Base-by-base conservation (phyloP, 345 rosid species). In the Chamaenerion angustifolium region DNA sequence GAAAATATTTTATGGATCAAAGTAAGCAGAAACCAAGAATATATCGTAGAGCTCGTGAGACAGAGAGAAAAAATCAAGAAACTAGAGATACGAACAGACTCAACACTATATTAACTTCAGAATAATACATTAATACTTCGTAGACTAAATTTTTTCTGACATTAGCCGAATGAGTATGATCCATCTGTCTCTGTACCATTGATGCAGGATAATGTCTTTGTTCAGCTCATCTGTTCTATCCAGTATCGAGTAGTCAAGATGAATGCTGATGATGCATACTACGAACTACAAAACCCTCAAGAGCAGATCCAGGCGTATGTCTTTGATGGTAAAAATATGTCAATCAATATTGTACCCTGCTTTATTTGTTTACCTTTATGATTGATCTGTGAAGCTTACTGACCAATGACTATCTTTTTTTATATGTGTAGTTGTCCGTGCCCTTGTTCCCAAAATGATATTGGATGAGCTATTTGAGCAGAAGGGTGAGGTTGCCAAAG, bases 231-330 rank as follows among this genome's bases (percentile, higher is more conserved):
- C 14, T 93, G 97, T 71, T 88, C 95, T 31, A 93, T 93, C 67
- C 97, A 93, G 61, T 85, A 82, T 54, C 77, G 97, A 46, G 72
- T 88, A 12, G 80, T 88, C 43, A 79, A 40, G 67, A 51, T 51
- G 63, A 80, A 71, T 14, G 99, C 99, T 16, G 99, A 85, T 70
- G 96, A 93, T 81, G 99, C 99, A 1, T 93, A 82, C 63, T 88
- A 93, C 43, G 99, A 93, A 71, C 68, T 93, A 57, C 94, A 88
- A 51, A 88, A 85, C 66, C 97, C 99, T 13, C 49, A 42, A 57
- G 95, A 93, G 72, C 99, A 93, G 77, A 88, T 93, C 64, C 96
- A 78, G 71, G 84, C 96, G 48, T 85, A 88, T 62, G 96, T 93
- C 0, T 88, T 93, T 75, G 96, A 93, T 57, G 96, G 98, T 92